These are phyloP conservation scores for Blastomyces percursus DNA, from an alignment of 2,329 filamentous ascomycete genomes.

Conservation along the genomic window DNA sequence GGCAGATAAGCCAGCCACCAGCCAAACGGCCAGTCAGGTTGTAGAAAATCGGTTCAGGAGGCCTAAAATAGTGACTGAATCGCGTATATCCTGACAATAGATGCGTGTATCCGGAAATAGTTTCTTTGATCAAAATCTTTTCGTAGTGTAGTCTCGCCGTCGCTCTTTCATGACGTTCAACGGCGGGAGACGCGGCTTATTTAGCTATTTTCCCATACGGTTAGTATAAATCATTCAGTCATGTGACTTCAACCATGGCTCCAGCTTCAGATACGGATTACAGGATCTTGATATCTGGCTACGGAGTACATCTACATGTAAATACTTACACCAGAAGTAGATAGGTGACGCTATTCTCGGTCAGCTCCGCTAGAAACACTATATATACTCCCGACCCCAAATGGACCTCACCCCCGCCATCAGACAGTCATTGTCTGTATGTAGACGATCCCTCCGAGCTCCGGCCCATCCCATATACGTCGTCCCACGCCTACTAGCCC, in stretches of 20 bases:
- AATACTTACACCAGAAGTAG: no score
- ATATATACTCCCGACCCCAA: not conserved
- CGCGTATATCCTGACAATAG: not conserved
- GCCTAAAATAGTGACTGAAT: no score
- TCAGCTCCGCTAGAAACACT: not conserved
- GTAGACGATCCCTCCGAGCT: not conserved
- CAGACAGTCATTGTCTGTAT: not conserved
- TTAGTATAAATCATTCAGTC: not conserved
- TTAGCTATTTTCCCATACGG: not conserved
- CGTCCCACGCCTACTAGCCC: not conserved
- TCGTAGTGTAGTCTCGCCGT: not conserved
- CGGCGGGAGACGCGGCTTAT: not conserved
- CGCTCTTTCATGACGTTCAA: slow-evolving; percentile 1
- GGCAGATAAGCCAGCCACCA: not conserved
- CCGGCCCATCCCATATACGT: not conserved
- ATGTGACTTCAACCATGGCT: no score
- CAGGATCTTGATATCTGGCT: no score
- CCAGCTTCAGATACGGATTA: no score
- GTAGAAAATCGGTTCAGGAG: not conserved
- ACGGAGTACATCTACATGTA: no score
- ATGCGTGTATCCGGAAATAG: not conserved
- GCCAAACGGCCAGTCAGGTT: not conserved
- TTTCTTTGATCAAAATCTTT: not conserved
- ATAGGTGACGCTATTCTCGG: no score
- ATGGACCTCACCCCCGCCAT: not conserved